phyloP scores from a whole-genome alignment of 1,139 yeast genomes.

The Suhomyces choctaworum region DNA sequence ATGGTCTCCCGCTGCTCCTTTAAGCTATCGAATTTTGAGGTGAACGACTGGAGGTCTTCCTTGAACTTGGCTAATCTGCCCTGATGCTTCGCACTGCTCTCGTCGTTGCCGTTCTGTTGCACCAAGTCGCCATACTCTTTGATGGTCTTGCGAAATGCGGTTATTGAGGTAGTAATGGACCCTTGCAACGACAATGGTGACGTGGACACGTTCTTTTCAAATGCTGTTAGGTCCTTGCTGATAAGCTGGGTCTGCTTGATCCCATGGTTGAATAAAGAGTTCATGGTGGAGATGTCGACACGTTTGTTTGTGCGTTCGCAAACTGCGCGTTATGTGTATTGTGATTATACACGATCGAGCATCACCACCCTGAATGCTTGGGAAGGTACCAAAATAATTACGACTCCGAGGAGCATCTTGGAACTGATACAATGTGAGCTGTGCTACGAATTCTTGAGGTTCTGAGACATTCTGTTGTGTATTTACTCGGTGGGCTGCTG shows the following conservation, averaged over 20 bases:
- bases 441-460: too few species aligned
- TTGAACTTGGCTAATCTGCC: slow-evolving; percentile 62
- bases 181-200: slow-evolving; percentile 78
- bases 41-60: slow-evolving; percentile 56
- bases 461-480: too few species aligned
- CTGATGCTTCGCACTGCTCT: slow-evolving; percentile 61
- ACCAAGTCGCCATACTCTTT: slow-evolving; percentile 72
- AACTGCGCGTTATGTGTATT: not conserved
- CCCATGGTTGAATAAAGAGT: slow-evolving; percentile 86
- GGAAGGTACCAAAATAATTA: too few species aligned
- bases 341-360: too few species aligned
- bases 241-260: slow-evolving; percentile 77
- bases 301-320: not conserved
- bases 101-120: slow-evolving; percentile 58
- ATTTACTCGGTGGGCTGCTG: too few species aligned
- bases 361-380: too few species aligned
- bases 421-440: too few species aligned
- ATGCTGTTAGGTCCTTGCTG: slow-evolving; percentile 63
- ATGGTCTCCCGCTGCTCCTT: slow-evolving; percentile 65
- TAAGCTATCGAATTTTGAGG: slow-evolving; percentile 59
- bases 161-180: slow-evolving; percentile 81
- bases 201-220: slow-evolving; percentile 65
- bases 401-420: too few species aligned
- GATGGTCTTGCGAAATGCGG: slow-evolving; percentile 72
- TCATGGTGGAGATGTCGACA: slow-evolving; percentile 35